A percentile compares a stretch with the other conserved stretches of the same genome.
phyloP scores from a whole-genome alignment of 495 filamentous ascomycete species.

The Xylaria scruposa region DNA sequence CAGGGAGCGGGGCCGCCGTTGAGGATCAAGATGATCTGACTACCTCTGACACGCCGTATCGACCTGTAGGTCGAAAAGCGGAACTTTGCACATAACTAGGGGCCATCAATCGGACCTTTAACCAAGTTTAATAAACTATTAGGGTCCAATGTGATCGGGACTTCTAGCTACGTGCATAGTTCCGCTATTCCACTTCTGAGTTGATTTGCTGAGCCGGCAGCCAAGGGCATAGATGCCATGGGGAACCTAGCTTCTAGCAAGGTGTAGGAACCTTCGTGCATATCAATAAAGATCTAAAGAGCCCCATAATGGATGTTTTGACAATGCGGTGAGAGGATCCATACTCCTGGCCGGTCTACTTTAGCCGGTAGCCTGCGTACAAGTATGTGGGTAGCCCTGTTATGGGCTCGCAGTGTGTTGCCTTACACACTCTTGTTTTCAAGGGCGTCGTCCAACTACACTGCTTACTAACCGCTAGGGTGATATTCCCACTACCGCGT shows the following conservation, averaged over 20 bases:
- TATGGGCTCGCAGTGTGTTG: too few species aligned
- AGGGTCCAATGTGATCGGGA: too few species aligned
- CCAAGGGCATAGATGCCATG: neutral
- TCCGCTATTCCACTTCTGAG: too few species aligned
- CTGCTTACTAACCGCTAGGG: constrained; percentile 1
- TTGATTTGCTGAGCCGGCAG: too few species aligned
- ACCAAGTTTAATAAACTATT: too few species aligned
- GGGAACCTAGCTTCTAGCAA: neutral
- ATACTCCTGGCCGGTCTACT: neutral
- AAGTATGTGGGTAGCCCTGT: neutral
- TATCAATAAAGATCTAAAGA: too few species aligned
- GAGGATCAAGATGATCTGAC: neutral
- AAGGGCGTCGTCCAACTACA: neutral
- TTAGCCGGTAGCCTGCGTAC: neutral
- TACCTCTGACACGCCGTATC: too few species aligned
- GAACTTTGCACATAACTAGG: too few species aligned
- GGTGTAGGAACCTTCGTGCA: neutral
- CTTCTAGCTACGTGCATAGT: too few species aligned
- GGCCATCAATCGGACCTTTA: too few species aligned
- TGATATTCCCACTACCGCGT: neutral
- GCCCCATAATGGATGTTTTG: neutral
- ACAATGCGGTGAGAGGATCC: neutral
- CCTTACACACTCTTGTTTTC: too few species aligned
- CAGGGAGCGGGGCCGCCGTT: neutral
- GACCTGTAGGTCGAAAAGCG: too few species aligned